Base-by-base conservation (phyloP, 164 flowering plant species). In the Magnolia kwangsiensis region DNA sequence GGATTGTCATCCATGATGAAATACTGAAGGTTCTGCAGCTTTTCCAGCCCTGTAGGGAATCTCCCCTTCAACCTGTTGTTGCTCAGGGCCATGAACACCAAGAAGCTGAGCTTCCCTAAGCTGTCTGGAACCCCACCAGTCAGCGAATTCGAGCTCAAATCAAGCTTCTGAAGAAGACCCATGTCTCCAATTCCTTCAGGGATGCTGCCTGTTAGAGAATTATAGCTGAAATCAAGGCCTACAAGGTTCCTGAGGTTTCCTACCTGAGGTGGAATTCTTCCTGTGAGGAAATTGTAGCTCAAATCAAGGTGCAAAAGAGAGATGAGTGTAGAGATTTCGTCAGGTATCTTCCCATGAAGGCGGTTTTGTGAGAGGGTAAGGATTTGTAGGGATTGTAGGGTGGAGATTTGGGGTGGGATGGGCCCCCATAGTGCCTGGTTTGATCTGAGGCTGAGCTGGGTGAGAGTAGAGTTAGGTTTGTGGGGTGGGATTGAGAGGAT, bases 1-100 rank as follows among this genome's bases (percentile, higher is more conserved):
- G 95, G 95, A 78, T 94, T 94, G 61, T 88, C 88, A 77, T 92
- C 98, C 96, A 91, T 90, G 23, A 94, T 78, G 69, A 92, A 88
- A 79, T 92, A 94, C 81, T 94, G 90, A 73, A 94, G 81, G 80
- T 70, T 88, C 59, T 85, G 85, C 70, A 91, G 70, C 75, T 82
- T 86, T 1, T 55, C 61, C 24, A 93, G 11, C 20, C 93, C 92
- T 65, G 64, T 75, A 4, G 98, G 98, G 51, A 91, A 82, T 10
- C 72, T 68, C 23, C 93, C 94, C 4, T 73, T 51, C 1, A 91
- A 77, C 23, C 74, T 81, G 80, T 93, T 93, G 84, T 78, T 85
- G 78, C 96, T 91, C 63, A 93, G 72, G 51, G 93, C 98, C 71
- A 93, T 70, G 78, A 91, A 93, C n/a, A 72, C 82, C 77, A 93